Percentiles rank a stretch among this genome's conserved stretches.
These are phyloP conservation scores for Eucalyptus lansdowneana DNA, from an alignment of 345 rosid genomes.

Conservation along the genomic window DNA sequence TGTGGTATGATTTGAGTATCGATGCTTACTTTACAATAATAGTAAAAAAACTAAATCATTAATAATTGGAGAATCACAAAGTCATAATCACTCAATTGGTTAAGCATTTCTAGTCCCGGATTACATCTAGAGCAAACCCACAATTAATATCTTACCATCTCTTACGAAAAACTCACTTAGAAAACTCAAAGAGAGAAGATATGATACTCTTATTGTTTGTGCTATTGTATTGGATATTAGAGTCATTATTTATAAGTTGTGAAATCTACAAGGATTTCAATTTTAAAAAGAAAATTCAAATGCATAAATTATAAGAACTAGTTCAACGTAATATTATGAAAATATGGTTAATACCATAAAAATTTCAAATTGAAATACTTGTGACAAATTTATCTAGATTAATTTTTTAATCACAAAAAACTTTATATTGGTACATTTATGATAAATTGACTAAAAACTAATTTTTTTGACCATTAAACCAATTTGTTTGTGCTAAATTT, in stretches of 20 bases:
- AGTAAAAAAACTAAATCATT: neutral
- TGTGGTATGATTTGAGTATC: rapidly evolving
- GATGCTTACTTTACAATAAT: rapidly evolving
- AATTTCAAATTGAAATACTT: rapidly evolving
- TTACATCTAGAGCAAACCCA: neutral
- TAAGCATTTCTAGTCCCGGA: neutral
- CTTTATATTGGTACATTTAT: rapidly evolving
- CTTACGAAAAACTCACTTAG: neutral
- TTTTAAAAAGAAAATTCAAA: neutral
- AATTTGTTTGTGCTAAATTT: neutral
- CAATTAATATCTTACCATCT: neutral
- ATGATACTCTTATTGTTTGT: neutral
- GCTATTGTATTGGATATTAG: neutral
- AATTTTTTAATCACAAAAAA: neutral
- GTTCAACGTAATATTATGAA: neutral
- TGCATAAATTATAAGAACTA: neutral
- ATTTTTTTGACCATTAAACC: neutral
- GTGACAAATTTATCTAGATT: rapidly evolving
- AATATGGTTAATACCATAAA: rapidly evolving
- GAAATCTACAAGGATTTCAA: neutral
- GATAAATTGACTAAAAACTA: neutral
- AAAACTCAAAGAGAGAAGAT: neutral
- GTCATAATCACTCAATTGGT: rapidly evolving
- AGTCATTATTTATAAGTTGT: neutral
- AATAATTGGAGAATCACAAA: neutral